Conservation (phyloP, 2,329 filamentous ascomycete species). For the Fusarium sp. region DNA sequence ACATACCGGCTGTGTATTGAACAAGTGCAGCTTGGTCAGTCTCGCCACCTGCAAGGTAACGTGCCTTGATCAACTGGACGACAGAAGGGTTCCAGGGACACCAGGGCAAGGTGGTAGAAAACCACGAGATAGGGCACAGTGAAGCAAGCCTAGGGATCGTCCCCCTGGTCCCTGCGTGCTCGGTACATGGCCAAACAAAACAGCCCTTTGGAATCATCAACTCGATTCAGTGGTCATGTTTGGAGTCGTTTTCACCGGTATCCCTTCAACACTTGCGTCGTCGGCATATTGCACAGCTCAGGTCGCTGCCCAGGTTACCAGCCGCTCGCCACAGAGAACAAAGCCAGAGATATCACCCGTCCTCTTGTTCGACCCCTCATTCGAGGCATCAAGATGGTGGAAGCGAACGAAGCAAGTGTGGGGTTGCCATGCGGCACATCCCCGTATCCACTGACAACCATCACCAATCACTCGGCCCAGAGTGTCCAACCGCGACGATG, state of each 20-base stretch:
- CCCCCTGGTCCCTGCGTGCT: conserved; percentile 33
- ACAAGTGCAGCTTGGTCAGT: conserved; percentile 10
- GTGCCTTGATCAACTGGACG: conserved; percentile 9
- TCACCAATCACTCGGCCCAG: conserved; percentile 40
- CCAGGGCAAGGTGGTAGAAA: conserved; percentile 18
- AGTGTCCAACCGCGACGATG: conserved; percentile 41
- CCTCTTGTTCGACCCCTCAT: conserved; percentile 25
- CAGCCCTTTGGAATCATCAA: conserved; percentile 8
- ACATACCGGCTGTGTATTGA: conserved; percentile 11
- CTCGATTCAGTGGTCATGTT: neutral
- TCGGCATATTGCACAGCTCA: neutral
- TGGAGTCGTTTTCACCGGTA: neutral
- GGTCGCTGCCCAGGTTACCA: neutral
- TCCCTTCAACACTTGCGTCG: neutral
- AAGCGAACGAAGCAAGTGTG: conserved; percentile 34
- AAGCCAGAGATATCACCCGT: neutral
- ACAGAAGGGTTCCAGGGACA: neutral
- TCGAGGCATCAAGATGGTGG: conserved; percentile 26
- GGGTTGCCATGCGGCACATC: conserved; percentile 45
- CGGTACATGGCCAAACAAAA: conserved; percentile 20
- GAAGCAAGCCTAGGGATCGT: neutral
- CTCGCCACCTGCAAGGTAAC: conserved; percentile 14
- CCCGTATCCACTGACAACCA: conserved; percentile 30
- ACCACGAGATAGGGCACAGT: neutral
- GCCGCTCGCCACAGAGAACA: neutral